A percentile compares a stretch with the other conserved stretches of the same genome.
Evolutionary conservation across 345 rosid species (phyloP).

Genomic region (Fremontodendron californicum): DNA sequence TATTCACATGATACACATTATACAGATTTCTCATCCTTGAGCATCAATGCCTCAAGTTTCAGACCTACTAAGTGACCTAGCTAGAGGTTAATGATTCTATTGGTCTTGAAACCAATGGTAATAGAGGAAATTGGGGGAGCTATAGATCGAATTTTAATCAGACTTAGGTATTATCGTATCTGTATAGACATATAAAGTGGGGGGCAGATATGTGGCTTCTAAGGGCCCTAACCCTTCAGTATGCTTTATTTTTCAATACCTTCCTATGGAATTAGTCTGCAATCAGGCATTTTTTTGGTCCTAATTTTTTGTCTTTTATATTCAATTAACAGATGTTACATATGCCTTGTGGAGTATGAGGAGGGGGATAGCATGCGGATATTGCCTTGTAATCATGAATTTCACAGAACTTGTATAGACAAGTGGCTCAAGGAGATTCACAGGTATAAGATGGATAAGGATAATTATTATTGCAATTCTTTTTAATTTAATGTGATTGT

Average conservation of each 20-base stretch:
- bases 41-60: neutral
- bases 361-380: slow-evolving; percentile 83
- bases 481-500: neutral
- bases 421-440: slow-evolving; percentile 99
- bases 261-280: neutral
- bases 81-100: neutral
- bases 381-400: slow-evolving; percentile 88
- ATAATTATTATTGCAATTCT: neutral
- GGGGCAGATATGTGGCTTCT: neutral
- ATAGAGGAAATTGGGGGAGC: neutral
- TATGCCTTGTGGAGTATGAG: slow-evolving; percentile 96
- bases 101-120: neutral
- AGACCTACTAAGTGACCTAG: neutral
- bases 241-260: neutral
- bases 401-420: slow-evolving; percentile 79
- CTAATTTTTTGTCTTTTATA: neutral
- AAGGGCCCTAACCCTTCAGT: neutral
- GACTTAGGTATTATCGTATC: neutral
- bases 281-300: neutral
- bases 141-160: neutral
- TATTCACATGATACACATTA: neutral
- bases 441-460: slow-evolving; percentile 46
- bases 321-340: slow-evolving; percentile 65
- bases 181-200: neutral
- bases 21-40: neutral